Conservation (phyloP, 2,329 filamentous ascomycete species). For the Cladosporium oxysporum region DNA sequence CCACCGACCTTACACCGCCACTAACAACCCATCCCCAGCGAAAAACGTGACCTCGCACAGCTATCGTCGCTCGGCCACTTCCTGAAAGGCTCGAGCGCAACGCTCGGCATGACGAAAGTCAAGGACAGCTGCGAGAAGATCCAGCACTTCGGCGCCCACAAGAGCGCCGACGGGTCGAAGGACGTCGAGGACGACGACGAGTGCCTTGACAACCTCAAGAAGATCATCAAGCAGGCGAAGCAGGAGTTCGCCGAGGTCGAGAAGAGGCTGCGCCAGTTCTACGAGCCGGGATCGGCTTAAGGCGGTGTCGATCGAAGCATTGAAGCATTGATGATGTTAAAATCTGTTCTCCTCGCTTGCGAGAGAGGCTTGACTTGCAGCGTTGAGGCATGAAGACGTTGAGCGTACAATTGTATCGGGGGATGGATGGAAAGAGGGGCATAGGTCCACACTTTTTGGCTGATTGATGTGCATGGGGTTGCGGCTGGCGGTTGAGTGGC, state of each 20-base stretch:
- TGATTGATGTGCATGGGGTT: background rate
- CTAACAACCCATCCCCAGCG: slow-evolving; percentile 48
- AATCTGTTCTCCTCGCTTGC: background rate
- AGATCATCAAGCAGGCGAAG: slow-evolving; percentile 71
- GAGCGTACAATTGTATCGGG: background rate
- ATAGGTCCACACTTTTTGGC: background rate
- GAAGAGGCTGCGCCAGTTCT: slow-evolving; percentile 70
- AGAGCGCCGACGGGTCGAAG: slow-evolving; percentile 72
- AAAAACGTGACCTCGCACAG: slow-evolving; percentile 66
- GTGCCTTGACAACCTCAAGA: slow-evolving; percentile 69
- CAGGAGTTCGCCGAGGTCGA: slow-evolving; percentile 75
- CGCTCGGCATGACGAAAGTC: slow-evolving; percentile 85
- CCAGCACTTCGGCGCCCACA: slow-evolving; percentile 82
- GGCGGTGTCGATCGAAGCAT: slow-evolving; percentile 18
- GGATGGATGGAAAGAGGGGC: background rate
- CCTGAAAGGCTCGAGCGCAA: slow-evolving; percentile 94
- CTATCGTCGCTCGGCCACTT: slow-evolving; percentile 90
- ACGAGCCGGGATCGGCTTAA: slow-evolving; percentile 48
- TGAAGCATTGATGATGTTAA: background rate
- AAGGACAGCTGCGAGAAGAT: slow-evolving; percentile 95
- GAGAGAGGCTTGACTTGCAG: background rate
- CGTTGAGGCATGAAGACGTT: background rate
- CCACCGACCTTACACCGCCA: background rate
- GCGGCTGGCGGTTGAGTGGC: slow-evolving; percentile 3
- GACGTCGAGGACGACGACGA: slow-evolving; percentile 66